These are phyloP conservation scores for Gonapodya sp. DNA, from an alignment of 192 early-diverging fungal genomes.

Conservation along the genomic window DNA sequence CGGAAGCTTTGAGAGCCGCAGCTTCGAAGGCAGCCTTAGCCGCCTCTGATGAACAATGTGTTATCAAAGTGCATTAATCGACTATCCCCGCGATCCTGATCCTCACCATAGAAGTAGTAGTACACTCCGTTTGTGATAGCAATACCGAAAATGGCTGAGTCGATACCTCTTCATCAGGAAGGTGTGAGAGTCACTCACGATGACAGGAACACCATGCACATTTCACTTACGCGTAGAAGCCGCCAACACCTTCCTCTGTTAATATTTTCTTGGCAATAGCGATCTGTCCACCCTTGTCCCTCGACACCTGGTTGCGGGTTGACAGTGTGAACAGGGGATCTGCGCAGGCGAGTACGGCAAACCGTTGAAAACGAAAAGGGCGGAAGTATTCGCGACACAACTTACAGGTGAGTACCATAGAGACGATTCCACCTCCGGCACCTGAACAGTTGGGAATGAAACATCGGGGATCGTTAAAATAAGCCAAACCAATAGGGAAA, in stretches of 20 bases:
- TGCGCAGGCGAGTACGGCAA: neutral
- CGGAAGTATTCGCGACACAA: slow-evolving; percentile 10
- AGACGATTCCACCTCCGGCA: slow-evolving; percentile 79
- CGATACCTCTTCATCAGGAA: slow-evolving; percentile 57
- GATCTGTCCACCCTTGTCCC: slow-evolving; percentile 46
- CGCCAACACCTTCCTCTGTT: slow-evolving; percentile 73
- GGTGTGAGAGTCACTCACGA: neutral
- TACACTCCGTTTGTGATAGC: slow-evolving; percentile 86
- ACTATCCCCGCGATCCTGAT: neutral
- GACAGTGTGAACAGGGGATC: neutral
- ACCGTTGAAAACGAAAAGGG: neutral
- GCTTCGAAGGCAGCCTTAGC: slow-evolving; percentile 78
- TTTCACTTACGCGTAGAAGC: slow-evolving; percentile 76
- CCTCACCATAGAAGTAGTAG: slow-evolving; percentile 34
- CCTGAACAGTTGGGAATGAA: slow-evolving; percentile 34
- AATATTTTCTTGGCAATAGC: slow-evolving; percentile 85
- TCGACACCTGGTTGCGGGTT: neutral
- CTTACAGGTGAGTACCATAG: slow-evolving; percentile 92
- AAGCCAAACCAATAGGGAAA: too few relatives aligned
- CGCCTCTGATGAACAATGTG: slow-evolving; percentile 59
- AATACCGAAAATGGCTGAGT: slow-evolving; percentile 92
- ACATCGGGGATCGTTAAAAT: too few relatives aligned
- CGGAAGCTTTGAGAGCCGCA: slow-evolving; percentile 22
- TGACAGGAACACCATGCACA: neutral
- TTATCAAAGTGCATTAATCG: neutral